These are phyloP conservation scores for Hypomyces perniciosus DNA, from an alignment of 2,329 filamentous ascomycete genomes.

Conservation along the genomic window DNA sequence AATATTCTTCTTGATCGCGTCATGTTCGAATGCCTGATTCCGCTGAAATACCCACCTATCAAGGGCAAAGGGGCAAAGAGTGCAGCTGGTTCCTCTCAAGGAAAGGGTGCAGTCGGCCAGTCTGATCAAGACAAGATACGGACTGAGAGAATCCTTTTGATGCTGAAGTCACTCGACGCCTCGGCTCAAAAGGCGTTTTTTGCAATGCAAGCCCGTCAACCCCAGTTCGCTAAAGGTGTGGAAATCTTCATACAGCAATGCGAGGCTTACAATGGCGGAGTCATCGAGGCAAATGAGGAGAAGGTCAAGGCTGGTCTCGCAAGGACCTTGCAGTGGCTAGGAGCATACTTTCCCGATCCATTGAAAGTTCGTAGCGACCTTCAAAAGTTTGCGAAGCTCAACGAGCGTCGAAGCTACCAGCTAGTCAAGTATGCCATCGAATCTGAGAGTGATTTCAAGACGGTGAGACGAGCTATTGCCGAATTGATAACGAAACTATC, in stretches of 20 bases:
- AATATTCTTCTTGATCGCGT: slow-evolving; percentile 80
- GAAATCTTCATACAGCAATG: slow-evolving; percentile 75
- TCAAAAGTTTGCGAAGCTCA: slow-evolving; percentile 82
- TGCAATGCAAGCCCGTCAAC: slow-evolving; percentile 72
- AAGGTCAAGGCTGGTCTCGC: slow-evolving; percentile 65
- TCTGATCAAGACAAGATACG: slow-evolving; percentile 69
- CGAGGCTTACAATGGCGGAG: slow-evolving; percentile 83
- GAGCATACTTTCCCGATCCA: slow-evolving; percentile 70
- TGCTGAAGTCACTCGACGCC: slow-evolving; percentile 71
- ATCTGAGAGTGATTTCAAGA: slow-evolving; percentile 85
- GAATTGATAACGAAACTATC: slow-evolving; percentile 81
- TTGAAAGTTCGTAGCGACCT: slow-evolving; percentile 68
- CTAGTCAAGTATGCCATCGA: slow-evolving; percentile 81
- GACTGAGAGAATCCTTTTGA: slow-evolving; percentile 74
- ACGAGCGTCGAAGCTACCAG: slow-evolving; percentile 86
- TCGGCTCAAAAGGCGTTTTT: slow-evolving; percentile 84
- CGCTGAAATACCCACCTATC: slow-evolving; percentile 71
- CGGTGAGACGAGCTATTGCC: slow-evolving; percentile 81
- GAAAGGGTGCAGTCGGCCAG: slow-evolving; percentile 37
- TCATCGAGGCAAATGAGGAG: slow-evolving; percentile 66
- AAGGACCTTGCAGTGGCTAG: slow-evolving; percentile 66
- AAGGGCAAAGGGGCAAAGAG: slow-evolving; percentile 58
- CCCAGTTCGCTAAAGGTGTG: slow-evolving; percentile 66
- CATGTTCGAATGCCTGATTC: slow-evolving; percentile 82
- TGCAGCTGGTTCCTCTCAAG: slow-evolving; percentile 49